Percentiles rank a stretch among this genome's conserved stretches.
phyloP scores from a whole-genome alignment of 2,329 filamentous ascomycete species.

The Beauveria brongniartii region DNA sequence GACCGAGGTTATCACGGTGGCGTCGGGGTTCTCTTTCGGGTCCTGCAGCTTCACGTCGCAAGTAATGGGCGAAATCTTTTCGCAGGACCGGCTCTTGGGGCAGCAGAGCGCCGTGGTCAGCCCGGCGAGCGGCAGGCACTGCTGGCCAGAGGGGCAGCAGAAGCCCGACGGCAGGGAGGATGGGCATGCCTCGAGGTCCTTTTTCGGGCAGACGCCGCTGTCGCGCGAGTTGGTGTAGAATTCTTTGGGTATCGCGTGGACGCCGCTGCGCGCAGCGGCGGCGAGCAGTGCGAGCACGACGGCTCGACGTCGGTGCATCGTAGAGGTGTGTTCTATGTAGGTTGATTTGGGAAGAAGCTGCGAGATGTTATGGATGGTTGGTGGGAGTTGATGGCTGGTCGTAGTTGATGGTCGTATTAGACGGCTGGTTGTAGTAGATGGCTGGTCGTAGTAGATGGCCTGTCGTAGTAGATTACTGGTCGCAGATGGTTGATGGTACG shows the following conservation, averaged over 20 bases:
- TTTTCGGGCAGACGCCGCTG: neutral
- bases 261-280: neutral
- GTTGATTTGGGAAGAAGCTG: neutral
- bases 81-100: constrained; percentile 49
- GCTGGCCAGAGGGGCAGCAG: constrained; percentile 50
- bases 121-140: constrained; percentile 55
- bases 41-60: constrained; percentile 59
- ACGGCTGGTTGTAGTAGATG: neutral
- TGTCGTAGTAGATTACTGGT: too few relatives aligned
- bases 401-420: neutral
- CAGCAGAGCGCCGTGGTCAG: constrained; percentile 65
- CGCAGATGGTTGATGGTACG: too few relatives aligned
- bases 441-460: too few relatives aligned
- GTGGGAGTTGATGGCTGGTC: too few relatives aligned
- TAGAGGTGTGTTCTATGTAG: neutral
- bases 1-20: constrained; percentile 58
- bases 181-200: neutral
- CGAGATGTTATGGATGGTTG: neutral
- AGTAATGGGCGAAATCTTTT: constrained; percentile 52
- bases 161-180: constrained; percentile 23
- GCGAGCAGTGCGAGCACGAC: neutral
- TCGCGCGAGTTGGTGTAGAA: neutral
- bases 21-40: constrained; percentile 44
- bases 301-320: neutral
- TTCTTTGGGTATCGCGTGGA: neutral